Base-by-base conservation (phyloP, 192 early-diverging fungal genomes). In the Linnemannia elongata region DNA sequence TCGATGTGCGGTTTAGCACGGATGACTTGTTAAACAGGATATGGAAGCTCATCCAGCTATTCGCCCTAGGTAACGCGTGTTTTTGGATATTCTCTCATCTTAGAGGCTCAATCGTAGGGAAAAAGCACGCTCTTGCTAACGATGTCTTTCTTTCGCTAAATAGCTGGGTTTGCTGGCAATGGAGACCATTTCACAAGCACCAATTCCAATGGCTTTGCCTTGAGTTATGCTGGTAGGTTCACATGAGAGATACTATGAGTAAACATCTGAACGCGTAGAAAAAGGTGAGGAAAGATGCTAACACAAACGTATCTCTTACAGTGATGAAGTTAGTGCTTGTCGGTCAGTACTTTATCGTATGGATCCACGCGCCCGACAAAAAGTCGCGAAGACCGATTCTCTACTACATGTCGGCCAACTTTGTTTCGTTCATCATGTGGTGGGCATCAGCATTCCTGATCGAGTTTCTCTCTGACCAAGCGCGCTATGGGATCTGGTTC, bases 401-500 rank as follows among this genome's bases (percentile, higher is more conserved):
- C 9, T 60, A 79, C 20, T 84, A 84, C 77, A 84, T 84, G 82
- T n/a, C 52, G 0, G 72, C 77, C 36, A 84, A 84, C 33, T 79
- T 79, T 69, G 36, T 84, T 0, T 84, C 82, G 17, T 84, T 84
- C 39, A 35, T 84, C 2, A 78, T 84, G 76, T 84, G 82, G 77
- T 84, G 72, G 77, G 45, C 77, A 7, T 79, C 77, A 1, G 82
- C 77, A 35, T 84, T 84, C 49, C 30, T 79, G 5, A 72, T 84
- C 33, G 82, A 75, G 38, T 27, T 73, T 27, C 70, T 84, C 15
- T 71, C 77, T 18, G 72, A 79, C 52, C 77, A 84, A 7, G 82
- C 73, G 4, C 82, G 90, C 15, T 86, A 84, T 18, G 33, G 68
- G 17, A 83, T 91, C 10, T 91, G 89, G 90, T 91, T 90, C 72